Evolutionary conservation across 176 grass and related monocot species (phyloP).

Genomic region (Alloteropsis semialata): DNA sequence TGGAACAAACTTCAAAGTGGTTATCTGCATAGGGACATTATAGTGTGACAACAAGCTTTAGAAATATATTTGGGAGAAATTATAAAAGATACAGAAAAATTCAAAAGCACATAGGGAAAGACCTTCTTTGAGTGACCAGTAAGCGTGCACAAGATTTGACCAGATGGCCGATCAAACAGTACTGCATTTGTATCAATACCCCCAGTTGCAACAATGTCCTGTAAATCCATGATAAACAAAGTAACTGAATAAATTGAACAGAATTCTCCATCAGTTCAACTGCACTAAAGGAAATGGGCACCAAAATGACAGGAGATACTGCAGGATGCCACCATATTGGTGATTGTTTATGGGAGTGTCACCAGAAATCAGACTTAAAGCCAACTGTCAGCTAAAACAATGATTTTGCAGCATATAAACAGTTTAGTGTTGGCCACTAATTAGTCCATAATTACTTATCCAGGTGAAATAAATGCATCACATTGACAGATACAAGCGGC

Average conservation of each 20-base stretch:
- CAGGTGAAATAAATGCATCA: not conserved
- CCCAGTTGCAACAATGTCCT: slow-evolving; percentile 94
- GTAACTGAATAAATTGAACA: slow-evolving; percentile 28
- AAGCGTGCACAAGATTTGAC: slow-evolving; percentile 91
- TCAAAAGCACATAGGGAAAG: slow-evolving; percentile 18
- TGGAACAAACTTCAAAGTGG: slow-evolving; percentile 85
- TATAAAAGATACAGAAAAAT: slow-evolving; percentile 3
- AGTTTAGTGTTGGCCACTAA: not conserved
- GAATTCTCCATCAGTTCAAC: slow-evolving; percentile 1
- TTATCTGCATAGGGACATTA: slow-evolving; percentile 57
- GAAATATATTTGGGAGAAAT: not conserved
- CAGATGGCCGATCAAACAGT: slow-evolving; percentile 82
- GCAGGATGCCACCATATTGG: not conserved
- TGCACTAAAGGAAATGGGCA: not conserved
- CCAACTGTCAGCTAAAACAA: not conserved
- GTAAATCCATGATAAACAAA: slow-evolving; percentile 31
- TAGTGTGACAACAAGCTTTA: slow-evolving; percentile 14
- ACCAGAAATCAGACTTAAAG: not conserved
- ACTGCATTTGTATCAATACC: slow-evolving; percentile 95
- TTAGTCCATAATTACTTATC: not conserved
- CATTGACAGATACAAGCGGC: not conserved
- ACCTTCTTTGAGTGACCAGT: slow-evolving; percentile 98
- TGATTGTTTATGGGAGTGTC: not conserved
- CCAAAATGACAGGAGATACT: too few relatives aligned
- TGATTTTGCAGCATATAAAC: slow-evolving; percentile 1